phyloP scores from a whole-genome alignment of 495 filamentous ascomycete species.

The Coniosporium apollinis region DNA sequence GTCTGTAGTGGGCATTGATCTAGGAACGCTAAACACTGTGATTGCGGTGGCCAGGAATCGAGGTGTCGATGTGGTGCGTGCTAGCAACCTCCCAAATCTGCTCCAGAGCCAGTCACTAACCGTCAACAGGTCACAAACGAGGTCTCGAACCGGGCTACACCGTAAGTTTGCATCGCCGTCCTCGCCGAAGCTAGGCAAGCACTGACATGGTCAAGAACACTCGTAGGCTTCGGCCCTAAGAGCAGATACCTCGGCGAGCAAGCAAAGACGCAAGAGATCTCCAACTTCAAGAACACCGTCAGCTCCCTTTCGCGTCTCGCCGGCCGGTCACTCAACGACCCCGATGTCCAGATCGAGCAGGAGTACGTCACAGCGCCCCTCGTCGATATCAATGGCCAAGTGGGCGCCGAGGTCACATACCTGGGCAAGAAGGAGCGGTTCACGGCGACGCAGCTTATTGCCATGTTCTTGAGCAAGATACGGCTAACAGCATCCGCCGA shows the following conservation, averaged over 20 bases:
- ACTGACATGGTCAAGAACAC: slow-evolving; percentile 40
- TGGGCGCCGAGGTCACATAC: slow-evolving; percentile 88
- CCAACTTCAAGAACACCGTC: slow-evolving; percentile 98
- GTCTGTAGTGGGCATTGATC: slow-evolving; percentile 80
- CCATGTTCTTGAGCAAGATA: slow-evolving; percentile 92
- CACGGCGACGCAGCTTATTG: slow-evolving; percentile 74
- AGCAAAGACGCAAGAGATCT: slow-evolving; percentile 97
- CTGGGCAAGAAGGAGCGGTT: slow-evolving; percentile 89
- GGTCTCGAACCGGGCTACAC: slow-evolving; percentile 94
- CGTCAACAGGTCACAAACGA: slow-evolving; percentile 79
- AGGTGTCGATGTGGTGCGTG: slow-evolving; percentile 96
- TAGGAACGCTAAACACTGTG: slow-evolving; percentile 93
- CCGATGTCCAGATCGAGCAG: slow-evolving; percentile 82
- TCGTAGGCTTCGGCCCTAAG: slow-evolving; percentile 90
- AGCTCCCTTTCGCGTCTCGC: slow-evolving; percentile 78
- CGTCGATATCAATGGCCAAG: slow-evolving; percentile 81
- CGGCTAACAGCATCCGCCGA: slow-evolving; percentile 75
- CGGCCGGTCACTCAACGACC: slow-evolving; percentile 71
- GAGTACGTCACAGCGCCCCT: slow-evolving; percentile 76
- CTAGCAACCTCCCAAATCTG: not conserved
- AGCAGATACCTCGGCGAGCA: slow-evolving; percentile 83
- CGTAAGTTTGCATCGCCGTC: slow-evolving; percentile 44
- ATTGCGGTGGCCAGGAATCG: slow-evolving; percentile 94
- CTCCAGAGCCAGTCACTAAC: slow-evolving; percentile 2
- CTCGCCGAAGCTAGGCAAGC: slow-evolving; percentile 13